These are phyloP conservation scores for Capillidium heterosporum DNA, from an alignment of 371 early-diverging fungal species.

Conservation along the genomic window DNA sequence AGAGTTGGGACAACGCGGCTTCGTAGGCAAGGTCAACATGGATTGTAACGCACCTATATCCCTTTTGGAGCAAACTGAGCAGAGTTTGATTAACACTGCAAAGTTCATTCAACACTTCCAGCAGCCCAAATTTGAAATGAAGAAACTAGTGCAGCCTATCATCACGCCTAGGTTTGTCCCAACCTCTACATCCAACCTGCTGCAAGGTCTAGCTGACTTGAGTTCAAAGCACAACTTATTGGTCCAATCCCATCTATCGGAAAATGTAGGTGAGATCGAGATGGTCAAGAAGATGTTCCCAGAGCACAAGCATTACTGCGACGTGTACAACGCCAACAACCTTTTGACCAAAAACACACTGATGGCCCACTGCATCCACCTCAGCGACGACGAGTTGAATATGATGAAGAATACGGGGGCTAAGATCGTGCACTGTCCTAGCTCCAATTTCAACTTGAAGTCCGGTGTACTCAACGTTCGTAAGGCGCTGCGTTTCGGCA, in stretches of 20 bases:
- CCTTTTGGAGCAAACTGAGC: constrained; percentile 45
- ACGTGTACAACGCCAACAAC: constrained; percentile 48
- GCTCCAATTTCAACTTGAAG: constrained; percentile 67
- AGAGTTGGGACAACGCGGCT: constrained; percentile 68
- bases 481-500: constrained; percentile 35
- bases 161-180: constrained; percentile 84
- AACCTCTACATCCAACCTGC: constrained; percentile 44
- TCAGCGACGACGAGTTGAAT: constrained; percentile 44
- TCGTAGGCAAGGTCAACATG: constrained; percentile 90
- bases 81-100: constrained; percentile 44
- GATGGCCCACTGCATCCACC: constrained; percentile 87
- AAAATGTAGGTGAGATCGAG: constrained; percentile 54
- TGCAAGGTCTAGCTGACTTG: constrained; percentile 46
- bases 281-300: constrained; percentile 56
- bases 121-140: constrained; percentile 1
- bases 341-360: constrained; percentile 47
- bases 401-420: constrained; percentile 34
- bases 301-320: constrained; percentile 40
- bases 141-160: constrained; percentile 38
- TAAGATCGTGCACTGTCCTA: constrained; percentile 80
- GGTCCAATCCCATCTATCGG: constrained; percentile 70
- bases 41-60: constrained; percentile 63
- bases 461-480: constrained; percentile 72
- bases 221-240: constrained; percentile 44
- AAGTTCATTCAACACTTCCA: constrained; percentile 40